Conservation (phyloP, 768 basidiomycete species). For the Candolleomyces efflorescens region DNA sequence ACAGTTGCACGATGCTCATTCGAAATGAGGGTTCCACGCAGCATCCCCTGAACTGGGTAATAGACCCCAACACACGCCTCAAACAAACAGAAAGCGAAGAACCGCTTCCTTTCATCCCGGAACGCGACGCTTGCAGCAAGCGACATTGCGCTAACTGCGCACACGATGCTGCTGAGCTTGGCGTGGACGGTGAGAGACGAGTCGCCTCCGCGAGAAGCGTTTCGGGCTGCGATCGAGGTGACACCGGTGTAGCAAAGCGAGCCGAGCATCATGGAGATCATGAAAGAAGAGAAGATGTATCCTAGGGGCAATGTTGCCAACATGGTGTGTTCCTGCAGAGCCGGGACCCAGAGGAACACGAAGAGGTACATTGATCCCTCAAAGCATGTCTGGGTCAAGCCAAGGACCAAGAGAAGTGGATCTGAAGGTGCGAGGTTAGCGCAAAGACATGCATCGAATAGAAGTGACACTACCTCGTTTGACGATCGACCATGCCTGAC, state of each 20-base stretch:
- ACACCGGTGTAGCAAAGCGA: slow-evolving; percentile 64
- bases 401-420: slow-evolving; percentile 56
- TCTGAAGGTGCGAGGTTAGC: slow-evolving; percentile 32
- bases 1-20: slow-evolving; percentile 77
- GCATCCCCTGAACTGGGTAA: slow-evolving; percentile 74
- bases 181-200: slow-evolving; percentile 57
- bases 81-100: slow-evolving; percentile 72
- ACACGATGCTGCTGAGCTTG: slow-evolving; percentile 61
- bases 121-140: slow-evolving; percentile 47
- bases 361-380: slow-evolving; percentile 86
- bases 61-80: slow-evolving; percentile 79
- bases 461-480: slow-evolving; percentile 32
- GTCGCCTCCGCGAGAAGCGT: slow-evolving; percentile 18
- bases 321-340: slow-evolving; percentile 59
- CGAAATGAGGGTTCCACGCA: slow-evolving; percentile 59
- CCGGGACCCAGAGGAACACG: slow-evolving; percentile 80
- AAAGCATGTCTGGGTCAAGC: slow-evolving; percentile 75
- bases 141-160: slow-evolving; percentile 52
- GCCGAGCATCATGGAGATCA: slow-evolving; percentile 81
- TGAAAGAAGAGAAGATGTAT: slow-evolving; percentile 77
- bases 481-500: slow-evolving; percentile 56
- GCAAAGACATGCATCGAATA: not conserved
- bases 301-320: slow-evolving; percentile 56
- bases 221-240: slow-evolving; percentile 20
- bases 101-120: slow-evolving; percentile 44